Base-by-base conservation (phyloP, 306 rosid species). In the Adenanthera pavonina region DNA sequence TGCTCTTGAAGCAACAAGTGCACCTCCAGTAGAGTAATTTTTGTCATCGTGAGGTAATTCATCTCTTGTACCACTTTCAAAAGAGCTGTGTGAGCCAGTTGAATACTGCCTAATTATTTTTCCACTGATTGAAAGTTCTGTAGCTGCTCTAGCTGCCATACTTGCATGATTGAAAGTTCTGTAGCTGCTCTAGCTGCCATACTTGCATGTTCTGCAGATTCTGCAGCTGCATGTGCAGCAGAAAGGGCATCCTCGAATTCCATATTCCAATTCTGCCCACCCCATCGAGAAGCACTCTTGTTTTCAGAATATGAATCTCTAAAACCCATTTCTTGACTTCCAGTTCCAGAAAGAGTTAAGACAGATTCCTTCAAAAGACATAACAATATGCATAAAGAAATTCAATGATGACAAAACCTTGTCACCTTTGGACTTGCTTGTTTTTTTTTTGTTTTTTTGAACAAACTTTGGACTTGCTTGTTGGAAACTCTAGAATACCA, bases 191-290 rank as follows among this genome's bases (percentile, higher is more conserved):
- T 1, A 1, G 43, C 43, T 0, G 69, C 69, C 69, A 62, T 62
- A 7, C 94, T 89, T 57, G 99, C 98, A 48, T 12, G 91, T 78
- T 95, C 97, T 6, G 98, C 99, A 73, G 96, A 90, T 85, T 93
- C 97, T 69, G 99, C 98, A 76, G 99, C 98, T 62, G 91, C 98
- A 89, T 86, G 92, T 0, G 99, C 98, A 49, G 99, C 99, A 77
- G 98, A 90, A 70, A 93, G 86, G 66, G 97, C 97, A 87, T 93
- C 98, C 91, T 90, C 92, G 74, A 95, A 95, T 77, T 89, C 87
- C 97, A 92, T 85, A 82, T 82, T 90, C 93, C 93, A 87, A 53
- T 81, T 86, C 76, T 86, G 90, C 85, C 84, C 81, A 57, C 83
- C 83, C 2, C 11, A 19, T 74, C 89, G 74, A 85, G 3, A 34